A percentile compares a stretch with the other conserved stretches of the same genome.
Conservation (phyloP, 2,329 filamentous ascomycete genomes). For the Pseudocercospora cruenta region DNA sequence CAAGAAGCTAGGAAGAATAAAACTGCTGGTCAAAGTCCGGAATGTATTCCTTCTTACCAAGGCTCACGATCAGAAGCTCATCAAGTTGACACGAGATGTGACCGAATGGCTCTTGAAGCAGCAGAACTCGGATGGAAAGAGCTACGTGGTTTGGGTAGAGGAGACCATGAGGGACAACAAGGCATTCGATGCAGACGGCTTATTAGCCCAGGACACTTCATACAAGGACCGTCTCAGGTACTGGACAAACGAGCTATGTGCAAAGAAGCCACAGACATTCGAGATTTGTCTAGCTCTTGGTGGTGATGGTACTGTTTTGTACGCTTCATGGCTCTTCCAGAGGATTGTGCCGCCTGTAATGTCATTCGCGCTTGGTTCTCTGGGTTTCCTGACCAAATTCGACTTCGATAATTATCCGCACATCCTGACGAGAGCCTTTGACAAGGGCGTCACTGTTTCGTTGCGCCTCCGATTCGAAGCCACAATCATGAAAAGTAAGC, state of each 20-base stretch:
- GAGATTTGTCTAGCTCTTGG: conserved; percentile 83
- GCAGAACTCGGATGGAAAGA: conserved; percentile 62
- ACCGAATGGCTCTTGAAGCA: conserved; percentile 75
- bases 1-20: conserved; percentile 80
- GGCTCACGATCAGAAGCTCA: conserved; percentile 80
- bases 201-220: conserved; percentile 65
- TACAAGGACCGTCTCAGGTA: conserved; percentile 68
- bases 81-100: conserved; percentile 75
- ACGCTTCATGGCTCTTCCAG: conserved; percentile 96
- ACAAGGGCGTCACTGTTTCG: conserved; percentile 84
- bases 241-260: conserved; percentile 82
- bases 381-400: conserved; percentile 96
- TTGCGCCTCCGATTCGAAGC: conserved; percentile 88
- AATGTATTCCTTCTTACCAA: conserved; percentile 90
- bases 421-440: conserved; percentile 73
- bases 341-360: conserved; percentile 90
- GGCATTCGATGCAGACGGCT: conserved; percentile 71
- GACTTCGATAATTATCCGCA: conserved; percentile 76
- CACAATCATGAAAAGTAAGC: conserved; percentile 82
- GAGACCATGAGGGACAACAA: conserved; percentile 71
- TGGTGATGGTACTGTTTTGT: conserved; percentile 95
- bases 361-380: conserved; percentile 85
- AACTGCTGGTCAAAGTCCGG: conserved; percentile 77
- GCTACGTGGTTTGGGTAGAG: conserved; percentile 80
- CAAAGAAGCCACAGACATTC: conserved; percentile 78